Evolutionary conservation across 75 land plant species (phyloP).

Genomic region (Cryptomeria japonica): DNA sequence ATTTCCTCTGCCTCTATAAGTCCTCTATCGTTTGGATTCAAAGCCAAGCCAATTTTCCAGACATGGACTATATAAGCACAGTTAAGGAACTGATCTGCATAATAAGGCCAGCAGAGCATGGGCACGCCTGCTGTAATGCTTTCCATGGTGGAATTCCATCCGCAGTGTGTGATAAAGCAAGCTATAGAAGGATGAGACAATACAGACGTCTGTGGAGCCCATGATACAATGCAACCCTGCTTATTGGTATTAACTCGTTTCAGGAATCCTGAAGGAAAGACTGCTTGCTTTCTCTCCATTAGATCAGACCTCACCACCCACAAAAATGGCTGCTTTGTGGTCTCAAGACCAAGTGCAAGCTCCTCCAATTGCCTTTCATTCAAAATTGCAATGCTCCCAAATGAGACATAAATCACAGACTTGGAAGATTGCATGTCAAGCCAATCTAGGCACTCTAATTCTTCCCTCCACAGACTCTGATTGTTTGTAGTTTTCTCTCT

Average conservation of each 20-base stretch:
- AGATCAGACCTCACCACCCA: slow-evolving; percentile 29
- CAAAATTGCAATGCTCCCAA: slow-evolving; percentile 25
- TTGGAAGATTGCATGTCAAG: slow-evolving; percentile 20
- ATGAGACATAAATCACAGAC: slow-evolving; percentile 39
- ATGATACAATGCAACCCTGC: slow-evolving; percentile 11
- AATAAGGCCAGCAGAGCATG: slow-evolving; percentile 12
- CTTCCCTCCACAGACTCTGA: slow-evolving; percentile 22
- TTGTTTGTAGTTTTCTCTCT: not conserved
- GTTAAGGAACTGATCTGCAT: slow-evolving; percentile 8
- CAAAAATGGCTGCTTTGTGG: slow-evolving; percentile 22
- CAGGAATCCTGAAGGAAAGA: not conserved
- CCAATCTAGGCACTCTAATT: slow-evolving; percentile 32
- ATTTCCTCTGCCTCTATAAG: slow-evolving; percentile 16
- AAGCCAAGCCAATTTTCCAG: slow-evolving; percentile 6
- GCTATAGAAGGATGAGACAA: slow-evolving; percentile 23
- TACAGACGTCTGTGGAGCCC: slow-evolving; percentile 28
- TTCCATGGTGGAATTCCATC: slow-evolving; percentile 36
- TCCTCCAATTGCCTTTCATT: slow-evolving; percentile 17
- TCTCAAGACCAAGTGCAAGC: slow-evolving; percentile 19
- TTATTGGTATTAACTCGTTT: not conserved
- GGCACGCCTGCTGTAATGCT: slow-evolving; percentile 8
- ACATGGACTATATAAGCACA: not conserved
- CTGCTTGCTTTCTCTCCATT: not conserved
- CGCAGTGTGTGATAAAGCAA: slow-evolving; percentile 32
- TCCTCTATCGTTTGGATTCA: not conserved